Evolutionary conservation across 148 eudicot species (phyloP), one percentile per base, ranked within the genome.

Genomic region (Camellia lanceoleosa): DNA sequence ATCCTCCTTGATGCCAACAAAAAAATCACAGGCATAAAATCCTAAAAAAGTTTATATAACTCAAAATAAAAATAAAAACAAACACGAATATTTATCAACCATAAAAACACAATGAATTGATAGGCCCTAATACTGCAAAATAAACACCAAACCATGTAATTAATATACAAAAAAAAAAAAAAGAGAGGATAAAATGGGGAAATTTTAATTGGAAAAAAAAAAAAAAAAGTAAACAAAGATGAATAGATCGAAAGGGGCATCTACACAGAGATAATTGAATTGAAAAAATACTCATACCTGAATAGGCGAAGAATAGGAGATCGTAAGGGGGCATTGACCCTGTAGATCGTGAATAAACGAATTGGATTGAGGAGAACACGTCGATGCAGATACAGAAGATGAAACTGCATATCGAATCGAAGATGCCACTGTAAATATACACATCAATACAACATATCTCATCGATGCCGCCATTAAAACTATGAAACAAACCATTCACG

Each of bases 301-400:
- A 52, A 77, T 18, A 4, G 80, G 73, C 73, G 63, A 67, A 52
- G 18, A 77, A 12, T 14, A 5, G 38, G 61, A 66, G 63, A 77
- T 77, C 72, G 73, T 55, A 13, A 51, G 73, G 55, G 80, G 80
- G 62, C 80, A 77, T 18, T 77, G 80, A 30, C 66, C 38, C 63
- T 77, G 80, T n/a, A 77, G 80, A 77, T 77, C 80, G 49, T 77
- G 73, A 67, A 77, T 4, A 38, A 77, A 5, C 16, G 52, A 2
- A 68, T 14, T 51, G 49, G 51, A 52, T 52, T 66, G 72, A 67
- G 38, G 73, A 66, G 13, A 38, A 67, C 72, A 67, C 61, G 44
- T 64, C 15, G 47, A 30, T 30, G n/a, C 9, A 47, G 74, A 70
- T 70, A n/a, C 55, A 47, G 74, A 47, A 9, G 46, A 8, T 15